Percentiles rank a stretch among this genome's conserved stretches.
phyloP scores from a whole-genome alignment of 148 eudicot species.

The Silene uniflora region DNA sequence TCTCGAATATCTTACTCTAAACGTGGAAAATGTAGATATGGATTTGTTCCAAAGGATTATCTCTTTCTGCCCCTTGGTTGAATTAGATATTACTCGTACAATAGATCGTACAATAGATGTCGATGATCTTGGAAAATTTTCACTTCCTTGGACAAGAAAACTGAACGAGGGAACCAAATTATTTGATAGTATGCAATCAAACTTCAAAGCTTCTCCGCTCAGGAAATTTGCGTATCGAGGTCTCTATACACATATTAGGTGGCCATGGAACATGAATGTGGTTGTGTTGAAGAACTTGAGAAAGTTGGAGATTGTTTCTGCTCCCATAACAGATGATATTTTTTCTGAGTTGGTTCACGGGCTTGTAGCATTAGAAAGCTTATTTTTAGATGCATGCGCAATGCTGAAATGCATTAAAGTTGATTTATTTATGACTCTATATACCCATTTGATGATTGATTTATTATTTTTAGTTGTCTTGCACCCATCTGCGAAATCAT shows the following conservation, averaged over 20 bases:
- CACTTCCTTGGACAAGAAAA: too few relatives aligned
- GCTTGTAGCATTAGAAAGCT: neutral
- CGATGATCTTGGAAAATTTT: neutral
- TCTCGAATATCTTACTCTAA: neutral
- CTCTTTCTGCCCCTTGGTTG: neutral
- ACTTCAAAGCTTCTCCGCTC: neutral
- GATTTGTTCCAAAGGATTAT: neutral
- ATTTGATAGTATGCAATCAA: neutral
- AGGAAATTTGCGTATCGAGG: too few relatives aligned
- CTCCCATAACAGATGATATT: neutral
- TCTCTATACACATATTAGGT: too few relatives aligned
- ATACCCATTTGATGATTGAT: neutral
- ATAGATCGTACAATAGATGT: too few relatives aligned
- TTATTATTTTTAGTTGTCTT: neutral
- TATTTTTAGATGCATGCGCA: too few relatives aligned
- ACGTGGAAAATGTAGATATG: neutral
- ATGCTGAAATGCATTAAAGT: conserved; percentile 1
- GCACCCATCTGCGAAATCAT: too few relatives aligned
- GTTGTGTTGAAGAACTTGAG: too few relatives aligned
- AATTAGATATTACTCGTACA: neutral
- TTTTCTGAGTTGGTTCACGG: neutral
- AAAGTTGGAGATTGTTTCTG: neutral
- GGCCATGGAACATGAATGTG: too few relatives aligned
- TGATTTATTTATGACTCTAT: neutral
- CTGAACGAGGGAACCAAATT: neutral